A percentile compares a stretch with the other conserved stretches of the same genome.
Evolutionary conservation across 2,329 filamentous ascomycete species (phyloP).

Genomic region (Ceratocystis destructans): DNA sequence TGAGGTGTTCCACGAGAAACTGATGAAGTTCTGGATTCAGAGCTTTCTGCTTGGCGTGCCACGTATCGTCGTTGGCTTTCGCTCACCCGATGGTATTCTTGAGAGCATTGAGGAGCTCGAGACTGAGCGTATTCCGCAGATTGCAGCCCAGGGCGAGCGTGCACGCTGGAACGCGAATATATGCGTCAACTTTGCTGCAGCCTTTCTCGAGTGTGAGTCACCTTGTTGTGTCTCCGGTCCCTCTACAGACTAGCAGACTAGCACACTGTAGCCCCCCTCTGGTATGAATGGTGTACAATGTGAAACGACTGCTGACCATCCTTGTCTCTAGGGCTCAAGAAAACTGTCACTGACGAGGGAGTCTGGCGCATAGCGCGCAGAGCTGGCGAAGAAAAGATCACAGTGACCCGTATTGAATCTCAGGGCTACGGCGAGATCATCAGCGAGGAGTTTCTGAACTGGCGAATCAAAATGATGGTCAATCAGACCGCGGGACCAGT

Average conservation of each 20-base stretch:
- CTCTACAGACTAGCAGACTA: neutral
- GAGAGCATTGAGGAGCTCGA: slow-evolving; percentile 62
- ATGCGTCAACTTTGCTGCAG: slow-evolving; percentile 79
- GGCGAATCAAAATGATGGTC: slow-evolving; percentile 41
- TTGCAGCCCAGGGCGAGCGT: slow-evolving; percentile 52
- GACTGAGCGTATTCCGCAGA: slow-evolving; percentile 64
- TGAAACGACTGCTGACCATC: neutral
- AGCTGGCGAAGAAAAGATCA: slow-evolving; percentile 50
- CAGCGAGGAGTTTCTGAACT: slow-evolving; percentile 62
- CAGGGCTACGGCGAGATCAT: slow-evolving; percentile 64
- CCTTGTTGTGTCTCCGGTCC: neutral
- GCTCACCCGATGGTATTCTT: slow-evolving; percentile 55
- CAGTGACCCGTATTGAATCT: slow-evolving; percentile 60
- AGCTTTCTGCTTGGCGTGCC: slow-evolving; percentile 88
- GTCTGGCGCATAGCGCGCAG: slow-evolving; percentile 67
- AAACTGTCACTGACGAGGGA: slow-evolving; percentile 52
- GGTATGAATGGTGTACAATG: too few species aligned
- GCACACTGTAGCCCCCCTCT: neutral
- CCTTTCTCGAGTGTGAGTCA: slow-evolving; percentile 59
- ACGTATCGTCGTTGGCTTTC: slow-evolving; percentile 81
- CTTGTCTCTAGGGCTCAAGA: slow-evolving; percentile 38
- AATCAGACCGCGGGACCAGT: slow-evolving; percentile 13
- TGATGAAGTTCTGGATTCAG: slow-evolving; percentile 94
- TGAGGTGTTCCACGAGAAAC: slow-evolving; percentile 70
- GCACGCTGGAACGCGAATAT: slow-evolving; percentile 79